Base-by-base conservation (phyloP, 2,329 filamentous ascomycete species). In the Exophiala alcalophila region DNA sequence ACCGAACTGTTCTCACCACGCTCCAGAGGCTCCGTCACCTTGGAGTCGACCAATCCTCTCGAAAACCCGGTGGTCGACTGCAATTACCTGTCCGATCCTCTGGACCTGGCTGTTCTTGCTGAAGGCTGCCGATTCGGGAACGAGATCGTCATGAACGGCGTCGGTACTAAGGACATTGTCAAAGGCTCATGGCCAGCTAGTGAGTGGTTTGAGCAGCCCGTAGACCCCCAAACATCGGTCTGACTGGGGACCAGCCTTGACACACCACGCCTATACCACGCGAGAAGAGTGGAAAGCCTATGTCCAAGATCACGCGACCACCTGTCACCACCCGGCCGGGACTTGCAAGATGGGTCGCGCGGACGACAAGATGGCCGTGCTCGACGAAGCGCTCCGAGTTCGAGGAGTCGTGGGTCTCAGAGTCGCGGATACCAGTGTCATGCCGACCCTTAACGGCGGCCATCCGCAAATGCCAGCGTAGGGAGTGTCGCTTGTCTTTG, bases 81-180 rank as follows among this genome's bases (percentile, higher is more conserved):
- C 53, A 74, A 73, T 41, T 82, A 80, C 47, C 63, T 82, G 2
- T 53, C 67, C 2, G 69, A 83, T 49, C 72, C 74, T 4, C 60
- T 81, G 7, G 79, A 83, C 49, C 55, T 81, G 27, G 63, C 81
- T 12, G 76, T 82, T 4, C 57, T 82, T 39, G 73, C 67, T 2
- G 79, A 82, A 56, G 79, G 72, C 0, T 80, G 76, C 31, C 67
- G 68, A 2, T 75, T 74, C 32, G 77, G 68, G 0, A 81, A 82
- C 50, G 78, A 83, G 59, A 75, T 82, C 47, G 68, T 80, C 18
- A 74, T 72, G 58, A 63, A 75, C 11, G 79, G 78, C 0, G 64
- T 65, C 1, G 78, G 75, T 0, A 83, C 79, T 1, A 78, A 71
- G 58, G 70, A 74, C 40, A 64, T 82, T 4, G 68, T 81, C 9